These are phyloP conservation scores for Irpex sp. DNA, from an alignment of 1,284 basidiomycete genomes.

Conservation along the genomic window DNA sequence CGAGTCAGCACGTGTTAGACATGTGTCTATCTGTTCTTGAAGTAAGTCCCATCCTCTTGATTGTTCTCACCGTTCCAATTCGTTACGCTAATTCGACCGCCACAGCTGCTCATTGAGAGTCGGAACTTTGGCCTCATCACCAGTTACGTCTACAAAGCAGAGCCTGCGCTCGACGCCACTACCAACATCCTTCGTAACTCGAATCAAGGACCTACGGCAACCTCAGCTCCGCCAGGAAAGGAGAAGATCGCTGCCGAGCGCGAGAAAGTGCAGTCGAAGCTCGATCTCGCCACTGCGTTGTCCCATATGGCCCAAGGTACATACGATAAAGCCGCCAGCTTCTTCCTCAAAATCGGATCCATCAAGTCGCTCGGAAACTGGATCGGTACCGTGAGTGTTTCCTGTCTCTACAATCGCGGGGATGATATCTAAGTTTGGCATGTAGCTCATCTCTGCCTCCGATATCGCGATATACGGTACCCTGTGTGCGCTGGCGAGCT, in stretches of 20 bases:
- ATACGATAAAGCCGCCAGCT: constrained; percentile 74
- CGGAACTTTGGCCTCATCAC: constrained; percentile 79
- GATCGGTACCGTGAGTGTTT: constrained; percentile 54
- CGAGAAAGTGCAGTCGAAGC: constrained; percentile 68
- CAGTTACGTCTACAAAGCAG: constrained; percentile 89
- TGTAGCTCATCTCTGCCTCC: constrained; percentile 66
- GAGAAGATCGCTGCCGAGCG: constrained; percentile 49
- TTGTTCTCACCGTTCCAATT: too few relatives aligned
- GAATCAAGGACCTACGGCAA: constrained; percentile 14
- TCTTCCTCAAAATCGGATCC: constrained; percentile 66
- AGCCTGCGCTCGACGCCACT: constrained; percentile 75
- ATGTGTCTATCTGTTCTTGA: constrained; percentile 82
- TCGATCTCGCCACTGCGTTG: constrained; percentile 76
- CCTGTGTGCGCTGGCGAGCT: constrained; percentile 75
- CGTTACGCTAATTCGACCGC: neutral
- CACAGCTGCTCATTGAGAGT: constrained; percentile 79
- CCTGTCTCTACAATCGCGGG: neutral
- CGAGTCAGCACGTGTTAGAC: constrained; percentile 80
- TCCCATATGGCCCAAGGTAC: constrained; percentile 64
- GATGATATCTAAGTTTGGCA: neutral
- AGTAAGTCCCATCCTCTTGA: constrained; percentile 34
- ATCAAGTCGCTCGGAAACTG: constrained; percentile 68
- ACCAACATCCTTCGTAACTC: constrained; percentile 16
- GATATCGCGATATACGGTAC: constrained; percentile 85
- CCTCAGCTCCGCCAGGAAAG: constrained; percentile 27